These are phyloP conservation scores for Pseudogymnoascus sp. DNA, from an alignment of 2,329 filamentous ascomycete species.

Conservation along the genomic window DNA sequence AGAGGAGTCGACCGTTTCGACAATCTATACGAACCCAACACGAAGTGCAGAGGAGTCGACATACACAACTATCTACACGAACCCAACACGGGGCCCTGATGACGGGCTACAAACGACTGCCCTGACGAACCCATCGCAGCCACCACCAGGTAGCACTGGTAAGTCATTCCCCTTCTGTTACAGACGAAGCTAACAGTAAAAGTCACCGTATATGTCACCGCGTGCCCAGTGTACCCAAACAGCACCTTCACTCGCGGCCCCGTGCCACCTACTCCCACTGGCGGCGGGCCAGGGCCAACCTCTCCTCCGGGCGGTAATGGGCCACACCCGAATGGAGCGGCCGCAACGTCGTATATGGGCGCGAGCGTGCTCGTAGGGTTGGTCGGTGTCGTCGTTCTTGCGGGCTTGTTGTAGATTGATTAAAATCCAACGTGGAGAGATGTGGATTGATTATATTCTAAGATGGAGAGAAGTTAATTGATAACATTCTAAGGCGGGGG, in stretches of 20 bases:
- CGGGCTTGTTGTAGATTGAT: not conserved
- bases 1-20: not conserved
- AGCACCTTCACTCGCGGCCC: not conserved
- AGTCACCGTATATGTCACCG: not conserved
- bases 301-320: not conserved
- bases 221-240: not conserved
- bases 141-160: not conserved
- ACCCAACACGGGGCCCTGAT: not conserved
- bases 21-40: not conserved
- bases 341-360: not conserved
- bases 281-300: not conserved
- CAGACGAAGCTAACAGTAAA: not conserved
- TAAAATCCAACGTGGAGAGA: not conserved
- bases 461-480: not conserved
- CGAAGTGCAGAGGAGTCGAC: not conserved
- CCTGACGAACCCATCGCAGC: not conserved
- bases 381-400: not conserved
- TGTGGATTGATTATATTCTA: not conserved
- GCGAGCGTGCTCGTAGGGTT: not conserved
- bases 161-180: not conserved
- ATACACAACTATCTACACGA: not conserved
- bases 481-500: not conserved
- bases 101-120: not conserved
- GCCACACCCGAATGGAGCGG: not conserved
- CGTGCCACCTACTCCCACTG: not conserved